phyloP scores from a whole-genome alignment of 805 yeast genomes.

The Cyberlindnera bimundalis region DNA sequence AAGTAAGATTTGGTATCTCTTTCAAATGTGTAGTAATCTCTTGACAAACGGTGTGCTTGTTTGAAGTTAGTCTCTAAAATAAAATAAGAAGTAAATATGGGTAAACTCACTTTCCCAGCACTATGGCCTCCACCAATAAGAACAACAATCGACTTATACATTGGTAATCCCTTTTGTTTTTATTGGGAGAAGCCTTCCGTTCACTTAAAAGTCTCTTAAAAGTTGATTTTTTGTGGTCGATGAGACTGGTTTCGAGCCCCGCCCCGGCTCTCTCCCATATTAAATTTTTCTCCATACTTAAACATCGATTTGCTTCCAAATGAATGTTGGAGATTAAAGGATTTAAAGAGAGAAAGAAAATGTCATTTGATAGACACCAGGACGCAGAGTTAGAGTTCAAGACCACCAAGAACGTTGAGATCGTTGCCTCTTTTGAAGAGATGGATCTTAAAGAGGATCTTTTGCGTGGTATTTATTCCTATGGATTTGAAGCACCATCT shows the following conservation, averaged over 20 bases:
- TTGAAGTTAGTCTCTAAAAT: too few species aligned
- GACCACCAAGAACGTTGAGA: constrained; percentile 50
- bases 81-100: too few species aligned
- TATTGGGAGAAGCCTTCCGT: too few species aligned
- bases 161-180: too few species aligned
- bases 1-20: constrained; percentile 25
- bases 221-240: too few species aligned
- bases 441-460: constrained; percentile 67
- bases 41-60: constrained; percentile 32
- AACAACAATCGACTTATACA: constrained; percentile 31
- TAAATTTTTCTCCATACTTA: not conserved
- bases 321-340: too few species aligned
- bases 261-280: too few species aligned
- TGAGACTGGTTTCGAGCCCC: too few species aligned
- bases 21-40: constrained; percentile 33
- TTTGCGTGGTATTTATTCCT: constrained; percentile 68
- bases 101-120: constrained; percentile 45
- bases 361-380: constrained; percentile 59
- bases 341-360: constrained; percentile 14
- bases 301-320: too few species aligned
- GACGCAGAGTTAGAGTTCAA: constrained; percentile 61
- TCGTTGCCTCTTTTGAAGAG: constrained; percentile 70
- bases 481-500: constrained; percentile 95
- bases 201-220: too few species aligned
- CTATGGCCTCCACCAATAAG: constrained; percentile 64